These are phyloP conservation scores for Lasiodiplodia gonubiensis DNA, from an alignment of 2,329 filamentous ascomycete genomes.

Conservation along the genomic window DNA sequence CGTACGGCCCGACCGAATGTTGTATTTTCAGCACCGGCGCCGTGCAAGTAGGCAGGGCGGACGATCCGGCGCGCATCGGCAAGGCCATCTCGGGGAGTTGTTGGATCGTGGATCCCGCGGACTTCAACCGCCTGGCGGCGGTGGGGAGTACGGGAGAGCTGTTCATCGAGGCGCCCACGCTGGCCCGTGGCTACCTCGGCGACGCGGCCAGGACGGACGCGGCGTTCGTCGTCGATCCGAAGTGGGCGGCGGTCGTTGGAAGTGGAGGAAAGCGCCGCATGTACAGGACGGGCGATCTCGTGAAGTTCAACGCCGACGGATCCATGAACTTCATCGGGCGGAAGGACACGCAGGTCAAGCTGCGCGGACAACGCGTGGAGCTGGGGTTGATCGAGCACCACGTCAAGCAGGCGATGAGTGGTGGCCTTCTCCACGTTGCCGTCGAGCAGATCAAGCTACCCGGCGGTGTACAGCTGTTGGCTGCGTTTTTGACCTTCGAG, in stretches of 20 bases:
- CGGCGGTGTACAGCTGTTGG: background rate
- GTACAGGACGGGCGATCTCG: conserved; percentile 44
- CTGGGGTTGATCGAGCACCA: conserved; percentile 55
- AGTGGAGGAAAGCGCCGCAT: conserved; percentile 33
- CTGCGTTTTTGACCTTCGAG: background rate
- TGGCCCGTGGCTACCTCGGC: conserved; percentile 44
- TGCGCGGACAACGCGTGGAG: conserved; percentile 54
- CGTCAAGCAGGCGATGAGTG: conserved; percentile 34
- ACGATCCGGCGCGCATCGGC: background rate
- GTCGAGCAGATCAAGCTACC: conserved; percentile 1
- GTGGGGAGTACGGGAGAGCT: conserved; percentile 44
- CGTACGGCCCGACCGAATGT: conserved; percentile 4
- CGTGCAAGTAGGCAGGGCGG: background rate
- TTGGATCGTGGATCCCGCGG: conserved; percentile 43
- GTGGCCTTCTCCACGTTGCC: background rate
- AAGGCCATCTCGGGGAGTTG: background rate
- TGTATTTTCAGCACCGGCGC: background rate
- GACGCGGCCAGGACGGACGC: conserved; percentile 39
- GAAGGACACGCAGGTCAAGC: conserved; percentile 45
- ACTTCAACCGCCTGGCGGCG: conserved; percentile 40
- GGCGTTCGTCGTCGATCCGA: conserved; percentile 40
- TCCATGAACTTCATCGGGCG: conserved; percentile 44
- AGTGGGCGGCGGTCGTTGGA: conserved; percentile 37
- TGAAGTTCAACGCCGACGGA: conserved; percentile 41
- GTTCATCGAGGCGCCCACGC: conserved; percentile 43